Percentiles rank a stretch among this genome's conserved stretches.
Evolutionary conservation across 768 basidiomycete genomes (phyloP).

Genomic region (Auriscalpium vulgare): DNA sequence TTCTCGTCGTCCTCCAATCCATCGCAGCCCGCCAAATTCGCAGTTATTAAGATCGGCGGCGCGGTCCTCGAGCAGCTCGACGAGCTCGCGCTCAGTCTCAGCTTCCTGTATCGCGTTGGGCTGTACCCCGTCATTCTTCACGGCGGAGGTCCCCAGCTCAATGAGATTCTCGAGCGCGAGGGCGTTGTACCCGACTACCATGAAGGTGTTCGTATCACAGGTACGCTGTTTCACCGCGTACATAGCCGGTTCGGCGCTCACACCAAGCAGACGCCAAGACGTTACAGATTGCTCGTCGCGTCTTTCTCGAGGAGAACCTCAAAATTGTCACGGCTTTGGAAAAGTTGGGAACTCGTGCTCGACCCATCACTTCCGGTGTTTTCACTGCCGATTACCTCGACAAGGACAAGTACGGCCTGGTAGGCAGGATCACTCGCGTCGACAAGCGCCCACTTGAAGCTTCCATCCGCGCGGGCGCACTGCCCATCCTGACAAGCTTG

Average conservation of each 20-base stretch:
- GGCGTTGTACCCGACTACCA: slow-evolving; percentile 95
- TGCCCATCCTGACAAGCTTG: slow-evolving; percentile 91
- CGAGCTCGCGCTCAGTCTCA: slow-evolving; percentile 89
- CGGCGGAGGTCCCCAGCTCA: slow-evolving; percentile 92
- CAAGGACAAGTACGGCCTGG: slow-evolving; percentile 88
- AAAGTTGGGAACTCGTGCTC: slow-evolving; percentile 89
- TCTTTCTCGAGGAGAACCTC: slow-evolving; percentile 96
- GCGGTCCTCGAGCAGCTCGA: slow-evolving; percentile 89
- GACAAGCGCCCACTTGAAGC: slow-evolving; percentile 97
- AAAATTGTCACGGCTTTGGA: slow-evolving; percentile 91
- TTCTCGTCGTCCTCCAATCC: slow-evolving; percentile 92
- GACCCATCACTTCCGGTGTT: slow-evolving; percentile 96
- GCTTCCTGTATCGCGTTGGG: slow-evolving; percentile 94
- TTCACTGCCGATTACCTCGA: slow-evolving; percentile 97
- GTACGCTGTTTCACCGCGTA: slow-evolving; percentile 31
- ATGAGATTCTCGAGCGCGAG: slow-evolving; percentile 86
- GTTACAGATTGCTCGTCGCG: slow-evolving; percentile 86
- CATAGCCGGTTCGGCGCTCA: not conserved
- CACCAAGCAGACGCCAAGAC: slow-evolving; percentile 73
- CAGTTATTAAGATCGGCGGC: slow-evolving; percentile 97
- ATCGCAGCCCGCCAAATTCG: slow-evolving; percentile 88
- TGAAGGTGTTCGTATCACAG: slow-evolving; percentile 95
- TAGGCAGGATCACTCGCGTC: slow-evolving; percentile 90
- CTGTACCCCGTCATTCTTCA: slow-evolving; percentile 97
- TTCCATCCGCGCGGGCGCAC: slow-evolving; percentile 89